phyloP scores from a whole-genome alignment of 176 grass and related monocot species.

The Triticum aestivum region DNA sequence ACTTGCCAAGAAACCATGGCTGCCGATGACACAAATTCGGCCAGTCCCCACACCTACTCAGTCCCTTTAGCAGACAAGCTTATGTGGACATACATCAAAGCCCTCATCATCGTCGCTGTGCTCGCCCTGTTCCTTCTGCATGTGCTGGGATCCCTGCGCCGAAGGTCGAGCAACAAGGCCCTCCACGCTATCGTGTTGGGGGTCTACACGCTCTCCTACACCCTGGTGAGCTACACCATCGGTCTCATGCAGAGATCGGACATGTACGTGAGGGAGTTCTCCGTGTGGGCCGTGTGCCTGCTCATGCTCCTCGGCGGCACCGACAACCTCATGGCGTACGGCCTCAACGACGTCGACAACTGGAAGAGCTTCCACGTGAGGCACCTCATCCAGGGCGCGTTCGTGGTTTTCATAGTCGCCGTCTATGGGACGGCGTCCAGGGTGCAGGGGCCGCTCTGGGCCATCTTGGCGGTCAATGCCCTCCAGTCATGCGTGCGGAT shows the following conservation, averaged over 20 bases:
- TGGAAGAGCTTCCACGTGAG: neutral
- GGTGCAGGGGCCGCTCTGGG: neutral
- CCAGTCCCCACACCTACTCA: no score
- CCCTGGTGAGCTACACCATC: neutral
- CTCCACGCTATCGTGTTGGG: neutral
- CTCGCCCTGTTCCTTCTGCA: no score
- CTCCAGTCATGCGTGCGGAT: neutral
- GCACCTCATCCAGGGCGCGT: neutral
- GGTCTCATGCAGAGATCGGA: neutral
- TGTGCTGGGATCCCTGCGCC: no score
- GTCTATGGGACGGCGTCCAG: no score
- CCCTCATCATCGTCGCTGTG: no score
- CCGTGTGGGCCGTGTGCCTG: conserved; percentile 10
- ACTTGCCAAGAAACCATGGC: no score
- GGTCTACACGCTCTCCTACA: neutral
- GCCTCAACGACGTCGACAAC: neutral
- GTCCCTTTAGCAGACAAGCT: no score
- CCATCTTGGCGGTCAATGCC: neutral
- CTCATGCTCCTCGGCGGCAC: conserved; percentile 2
- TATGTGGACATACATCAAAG: no score
- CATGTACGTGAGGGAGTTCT: neutral
- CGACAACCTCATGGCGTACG: neutral
- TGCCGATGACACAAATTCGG: no score
- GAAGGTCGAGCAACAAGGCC: neutral
- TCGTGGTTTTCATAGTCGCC: neutral